Evolutionary conservation across 2,329 filamentous ascomycete species (phyloP), one percentile per base, ranked within the genome.

Genomic region (Claviceps citrina): DNA sequence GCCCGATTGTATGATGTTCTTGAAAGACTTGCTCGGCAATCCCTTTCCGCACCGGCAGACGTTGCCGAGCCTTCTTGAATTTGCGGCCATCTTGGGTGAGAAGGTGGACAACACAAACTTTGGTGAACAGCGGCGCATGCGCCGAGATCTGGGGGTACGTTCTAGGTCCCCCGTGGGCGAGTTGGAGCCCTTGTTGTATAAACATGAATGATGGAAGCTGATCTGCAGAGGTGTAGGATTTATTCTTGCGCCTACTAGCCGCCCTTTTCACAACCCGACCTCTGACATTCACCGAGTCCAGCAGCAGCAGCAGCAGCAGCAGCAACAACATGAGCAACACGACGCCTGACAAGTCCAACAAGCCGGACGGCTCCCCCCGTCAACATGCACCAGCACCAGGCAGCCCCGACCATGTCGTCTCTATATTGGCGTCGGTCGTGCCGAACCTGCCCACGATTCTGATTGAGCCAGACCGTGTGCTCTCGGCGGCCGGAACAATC

Each of bases 91-190:
- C 30, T 65, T 98, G 28, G 89, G 91, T 1, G 82, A 91, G 55
- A 98, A 98, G 65, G 82, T 96, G 37, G 87, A 95, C 57, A 95
- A 98, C 51, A 98, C 89, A 10, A 95, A 87, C 51, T 96, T 95
- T 60, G 89, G 89, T 26, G 89, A 96, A 62, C 84, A 95, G 61
- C 73, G 78, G 38, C 86, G 81, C 58, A 94, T 95, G 85, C 76
- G 87, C 45, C 76, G 82, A 55, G 89, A 96, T 44, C 66, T 96
- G 15, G 84, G 84, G 19, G 84, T 89, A 68, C 60, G 81, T 71
- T 9, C 1, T 28, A 10, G 1, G 7, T 12, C 9, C 5, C 3
- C 10, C n/a, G n/a, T n/a, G n/a, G n/a, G n/a, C n/a, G n/a, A n/a
- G n/a, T n/a, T n/a, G n/a, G n/a, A n/a, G n/a, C n/a, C n/a, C n/a